phyloP scores from a whole-genome alignment of 108 stramenopile genomes.

The Discostella stelligeroides region DNA sequence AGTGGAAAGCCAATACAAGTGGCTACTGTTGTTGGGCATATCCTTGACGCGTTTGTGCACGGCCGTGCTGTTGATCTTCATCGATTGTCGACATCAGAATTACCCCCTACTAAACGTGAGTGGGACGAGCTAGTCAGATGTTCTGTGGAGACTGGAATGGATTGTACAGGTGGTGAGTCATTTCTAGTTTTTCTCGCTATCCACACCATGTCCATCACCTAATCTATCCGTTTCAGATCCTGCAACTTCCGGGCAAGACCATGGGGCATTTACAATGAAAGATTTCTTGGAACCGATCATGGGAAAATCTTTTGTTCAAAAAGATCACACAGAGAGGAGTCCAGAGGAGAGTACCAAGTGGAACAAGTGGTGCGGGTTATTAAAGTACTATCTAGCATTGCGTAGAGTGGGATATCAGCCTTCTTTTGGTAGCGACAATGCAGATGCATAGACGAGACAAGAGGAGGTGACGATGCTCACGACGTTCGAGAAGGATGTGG shows the following conservation, averaged over 20 bases:
- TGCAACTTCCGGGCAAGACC: constrained; percentile 52
- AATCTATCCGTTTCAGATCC: constrained; percentile 42
- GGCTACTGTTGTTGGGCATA: constrained; percentile 67
- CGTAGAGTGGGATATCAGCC: constrained; percentile 60
- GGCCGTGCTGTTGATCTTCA: constrained; percentile 65
- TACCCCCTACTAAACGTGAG: constrained; percentile 60
- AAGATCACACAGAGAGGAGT: constrained; percentile 60
- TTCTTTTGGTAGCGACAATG: constrained; percentile 25
- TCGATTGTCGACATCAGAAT: constrained; percentile 33
- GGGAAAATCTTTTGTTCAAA: constrained; percentile 54
- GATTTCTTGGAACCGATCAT: constrained; percentile 69
- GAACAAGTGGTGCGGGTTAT: constrained; percentile 52
- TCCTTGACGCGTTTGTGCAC: constrained; percentile 59
- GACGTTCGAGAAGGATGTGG: too few relatives aligned
- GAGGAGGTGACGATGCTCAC: too few relatives aligned
- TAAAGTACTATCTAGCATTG: constrained; percentile 75
- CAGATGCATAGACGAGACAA: too few relatives aligned
- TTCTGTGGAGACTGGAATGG: constrained; percentile 53
- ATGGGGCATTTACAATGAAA: constrained; percentile 60
- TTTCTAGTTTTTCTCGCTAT: background rate
- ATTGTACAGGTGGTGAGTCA: constrained; percentile 41
- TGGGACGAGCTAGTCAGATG: constrained; percentile 65
- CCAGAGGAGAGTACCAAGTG: constrained; percentile 50
- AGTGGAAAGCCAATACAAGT: constrained; percentile 73
- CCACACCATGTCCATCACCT: background rate